Base-by-base conservation (phyloP, 108 stramenopile species). In the Mediolabrus comicus region DNA sequence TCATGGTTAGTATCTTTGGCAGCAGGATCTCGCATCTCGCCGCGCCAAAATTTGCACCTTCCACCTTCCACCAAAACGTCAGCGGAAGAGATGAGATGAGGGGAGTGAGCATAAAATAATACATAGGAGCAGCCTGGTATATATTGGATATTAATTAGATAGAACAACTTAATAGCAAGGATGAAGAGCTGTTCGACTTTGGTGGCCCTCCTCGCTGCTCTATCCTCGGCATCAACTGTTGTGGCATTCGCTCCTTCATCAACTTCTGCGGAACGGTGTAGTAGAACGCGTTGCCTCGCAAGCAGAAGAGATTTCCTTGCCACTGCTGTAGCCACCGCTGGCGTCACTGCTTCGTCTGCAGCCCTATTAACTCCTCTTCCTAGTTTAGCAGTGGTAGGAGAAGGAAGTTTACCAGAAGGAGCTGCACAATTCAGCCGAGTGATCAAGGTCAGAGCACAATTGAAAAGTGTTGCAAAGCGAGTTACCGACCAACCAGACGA, bases 401-500 rank as follows among this genome's bases (percentile, higher is more conserved):
- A 86, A 14, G 84, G 80, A 32, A 74, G 71, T 32, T 65, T 90
- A 9, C 89, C 89, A 25, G 41, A 86, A 32, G 89, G 89, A 38
- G 86, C 83, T 6, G 81, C 81, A 32, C 89, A 87, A 66, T 90
- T 90, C 57, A 77, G 61, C 51, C 86, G 89, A 12, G 67, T 86
- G n/a, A 62, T 90, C 38, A 85, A 85, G 55, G 76, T 82, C 19
- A 86, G 77, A 60, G 56, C 62, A 17, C 86, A 89, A 62, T 49
- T 89, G 24, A 53, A 86, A 78, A 72, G 66, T 25, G 83, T 88
- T 1, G 67, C 69, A 12, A 86, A 82, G 58, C 77, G 87, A 65
- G 85, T 86, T 9, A 17, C 62, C 17, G 74, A 84, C 49, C 67
- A 77, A 36, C 56, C 83, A 4, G 53, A 36, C 25, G 84, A 86